Evolutionary conservation across 345 rosid species (phyloP).

Genomic region (Populus euphratica): DNA sequence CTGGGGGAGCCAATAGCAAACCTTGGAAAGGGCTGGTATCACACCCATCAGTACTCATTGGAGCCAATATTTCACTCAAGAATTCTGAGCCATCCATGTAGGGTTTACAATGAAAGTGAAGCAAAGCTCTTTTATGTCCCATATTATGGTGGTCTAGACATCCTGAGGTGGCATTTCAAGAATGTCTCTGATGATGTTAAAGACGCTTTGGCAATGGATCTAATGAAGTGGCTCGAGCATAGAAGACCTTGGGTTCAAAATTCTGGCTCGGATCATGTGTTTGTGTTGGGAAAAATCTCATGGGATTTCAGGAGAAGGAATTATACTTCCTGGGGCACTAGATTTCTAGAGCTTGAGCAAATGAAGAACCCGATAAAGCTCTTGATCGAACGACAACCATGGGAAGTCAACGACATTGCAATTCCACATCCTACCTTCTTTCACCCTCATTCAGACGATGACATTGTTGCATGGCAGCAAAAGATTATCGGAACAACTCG

Average conservation of each 20-base stretch:
- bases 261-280: conserved; percentile 75
- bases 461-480: conserved; percentile 61
- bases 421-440: conserved; percentile 82
- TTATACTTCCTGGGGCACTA: conserved; percentile 65
- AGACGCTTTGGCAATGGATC: conserved; percentile 49
- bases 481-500: conserved; percentile 46
- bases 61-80: conserved; percentile 75
- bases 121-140: conserved; percentile 84
- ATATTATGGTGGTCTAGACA: conserved; percentile 72
- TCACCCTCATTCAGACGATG: conserved; percentile 69
- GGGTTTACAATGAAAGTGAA: conserved; percentile 57
- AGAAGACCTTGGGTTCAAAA: conserved; percentile 49
- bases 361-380: conserved; percentile 84
- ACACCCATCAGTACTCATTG: conserved; percentile 69
- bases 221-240: conserved; percentile 66
- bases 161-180: conserved; percentile 87
- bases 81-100: conserved; percentile 71
- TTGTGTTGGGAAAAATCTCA: conserved; percentile 76
- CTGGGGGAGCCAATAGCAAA: conserved; percentile 54
- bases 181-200: conserved; percentile 69
- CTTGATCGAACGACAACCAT: conserved; percentile 77
- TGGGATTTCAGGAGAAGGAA: conserved; percentile 79
- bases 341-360: conserved; percentile 56
- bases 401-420: conserved; percentile 73
- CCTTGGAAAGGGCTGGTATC: conserved; percentile 64